These are phyloP conservation scores for Hymenochaete sp. DNA, from an alignment of 1,284 basidiomycete species.

Conservation along the genomic window DNA sequence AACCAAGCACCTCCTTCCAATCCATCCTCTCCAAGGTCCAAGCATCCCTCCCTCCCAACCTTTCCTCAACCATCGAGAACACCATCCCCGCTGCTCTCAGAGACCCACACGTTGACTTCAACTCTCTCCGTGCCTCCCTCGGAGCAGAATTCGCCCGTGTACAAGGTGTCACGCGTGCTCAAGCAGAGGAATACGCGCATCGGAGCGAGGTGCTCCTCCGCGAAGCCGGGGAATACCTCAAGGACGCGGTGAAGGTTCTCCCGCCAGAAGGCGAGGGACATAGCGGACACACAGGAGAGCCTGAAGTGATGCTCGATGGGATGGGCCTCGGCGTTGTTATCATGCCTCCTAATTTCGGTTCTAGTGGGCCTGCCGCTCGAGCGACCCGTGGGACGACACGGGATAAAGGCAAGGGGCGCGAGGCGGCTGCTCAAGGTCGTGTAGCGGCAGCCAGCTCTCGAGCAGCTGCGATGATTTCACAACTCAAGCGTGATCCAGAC, in stretches of 20 bases:
- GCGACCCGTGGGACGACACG: slow-evolving; percentile 20
- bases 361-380: slow-evolving; percentile 14
- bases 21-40: slow-evolving; percentile 64
- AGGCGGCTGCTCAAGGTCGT: slow-evolving; percentile 32
- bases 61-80: slow-evolving; percentile 59
- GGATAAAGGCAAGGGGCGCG: slow-evolving; percentile 39
- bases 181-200: slow-evolving; percentile 78
- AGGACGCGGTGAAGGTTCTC: slow-evolving; percentile 82
- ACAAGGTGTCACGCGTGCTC: slow-evolving; percentile 61
- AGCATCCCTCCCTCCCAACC: slow-evolving; percentile 59
- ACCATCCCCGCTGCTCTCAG: slow-evolving; percentile 59
- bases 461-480: slow-evolving; percentile 69
- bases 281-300: slow-evolving; percentile 26
- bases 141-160: slow-evolving; percentile 65
- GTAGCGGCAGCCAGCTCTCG: slow-evolving; percentile 57
- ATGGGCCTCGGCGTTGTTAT: slow-evolving; percentile 66
- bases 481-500: slow-evolving; percentile 67
- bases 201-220: slow-evolving; percentile 69
- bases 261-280: slow-evolving; percentile 56
- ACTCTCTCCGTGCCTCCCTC: slow-evolving; percentile 56
- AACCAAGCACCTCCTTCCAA: slow-evolving; percentile 30
- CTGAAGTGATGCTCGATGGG: slow-evolving; percentile 66
- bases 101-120: slow-evolving; percentile 57
- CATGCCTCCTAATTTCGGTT: slow-evolving; percentile 36
- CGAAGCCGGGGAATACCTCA: slow-evolving; percentile 66